These are phyloP conservation scores for Huntiella savannae DNA, from an alignment of 2,329 filamentous ascomycete species.

Conservation along the genomic window DNA sequence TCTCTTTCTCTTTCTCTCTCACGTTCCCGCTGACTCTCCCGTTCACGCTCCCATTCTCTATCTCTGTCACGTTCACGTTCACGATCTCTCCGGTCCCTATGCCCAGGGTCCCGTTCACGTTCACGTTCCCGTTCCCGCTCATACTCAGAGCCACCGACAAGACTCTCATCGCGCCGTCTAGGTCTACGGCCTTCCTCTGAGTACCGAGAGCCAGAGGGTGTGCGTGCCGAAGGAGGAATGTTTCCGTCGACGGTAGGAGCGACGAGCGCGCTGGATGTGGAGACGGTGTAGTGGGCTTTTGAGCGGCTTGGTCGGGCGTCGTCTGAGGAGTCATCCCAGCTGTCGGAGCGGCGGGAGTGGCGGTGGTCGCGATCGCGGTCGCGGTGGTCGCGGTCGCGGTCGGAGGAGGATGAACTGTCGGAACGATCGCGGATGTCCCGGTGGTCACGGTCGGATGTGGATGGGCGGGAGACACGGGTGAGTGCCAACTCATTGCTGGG, in stretches of 20 bases:
- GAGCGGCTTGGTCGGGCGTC: slow-evolving; percentile 13
- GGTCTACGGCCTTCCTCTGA: slow-evolving; percentile 17
- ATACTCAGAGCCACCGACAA: too few relatives aligned
- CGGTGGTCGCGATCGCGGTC: slow-evolving; percentile 14
- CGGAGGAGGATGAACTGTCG: slow-evolving; percentile 4
- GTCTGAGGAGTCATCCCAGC: slow-evolving; percentile 16
- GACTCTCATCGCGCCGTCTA: slow-evolving; percentile 1
- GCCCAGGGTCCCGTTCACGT: slow-evolving; percentile 10
- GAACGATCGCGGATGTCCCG: slow-evolving; percentile 1
- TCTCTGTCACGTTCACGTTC: slow-evolving; percentile 23
- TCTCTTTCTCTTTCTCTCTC: slow-evolving; percentile 16
- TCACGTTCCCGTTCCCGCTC: background rate
- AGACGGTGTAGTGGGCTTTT: slow-evolving; percentile 14
- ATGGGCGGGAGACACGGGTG: slow-evolving; percentile 5
- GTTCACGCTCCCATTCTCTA: slow-evolving; percentile 27
- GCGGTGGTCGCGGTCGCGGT: slow-evolving; percentile 9
- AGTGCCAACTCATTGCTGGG: slow-evolving; percentile 12
- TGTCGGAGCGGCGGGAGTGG: slow-evolving; percentile 1
- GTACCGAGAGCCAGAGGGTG: background rate
- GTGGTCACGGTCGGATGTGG: slow-evolving; percentile 7
- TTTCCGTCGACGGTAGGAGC: background rate
- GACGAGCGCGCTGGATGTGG: background rate
- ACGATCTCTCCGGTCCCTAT: slow-evolving; percentile 17
- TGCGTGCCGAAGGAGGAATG: slow-evolving; percentile 9
- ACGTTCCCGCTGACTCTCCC: slow-evolving; percentile 21